A percentile compares a stretch with the other conserved stretches of the same genome.
phyloP scores from a whole-genome alignment of 2,329 filamentous ascomycete species.

The Colletotrichum neosansevieriae region DNA sequence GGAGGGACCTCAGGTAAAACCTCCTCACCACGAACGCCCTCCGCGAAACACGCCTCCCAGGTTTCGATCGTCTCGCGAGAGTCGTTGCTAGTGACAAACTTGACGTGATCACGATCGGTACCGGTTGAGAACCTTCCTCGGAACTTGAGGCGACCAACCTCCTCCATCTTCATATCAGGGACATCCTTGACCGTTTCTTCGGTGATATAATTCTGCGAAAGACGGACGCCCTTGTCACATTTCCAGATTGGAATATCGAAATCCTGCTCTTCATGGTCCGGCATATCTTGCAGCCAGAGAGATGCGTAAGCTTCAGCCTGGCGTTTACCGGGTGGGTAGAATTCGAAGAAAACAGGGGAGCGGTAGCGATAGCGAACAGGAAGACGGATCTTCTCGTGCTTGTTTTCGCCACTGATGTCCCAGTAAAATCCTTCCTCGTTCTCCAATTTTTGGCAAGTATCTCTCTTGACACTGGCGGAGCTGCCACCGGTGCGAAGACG shows the following conservation, averaged over 20 bases:
- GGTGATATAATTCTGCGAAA: conserved; percentile 94
- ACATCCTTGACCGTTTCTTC: conserved; percentile 77
- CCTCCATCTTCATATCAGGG: conserved; percentile 81
- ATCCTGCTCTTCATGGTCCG: conserved; percentile 81
- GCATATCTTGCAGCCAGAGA: conserved; percentile 87
- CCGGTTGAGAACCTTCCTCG: conserved; percentile 87
- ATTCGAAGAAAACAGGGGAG: conserved; percentile 89
- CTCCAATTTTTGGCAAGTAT: conserved; percentile 69
- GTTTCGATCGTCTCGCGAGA: conserved; percentile 93
- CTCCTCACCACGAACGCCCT: conserved; percentile 81
- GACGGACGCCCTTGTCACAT: conserved; percentile 78
- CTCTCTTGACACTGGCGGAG: conserved; percentile 75
- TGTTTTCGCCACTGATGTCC: conserved; percentile 59
- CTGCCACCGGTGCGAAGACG: conserved; percentile 87
- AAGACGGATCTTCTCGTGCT: conserved; percentile 70
- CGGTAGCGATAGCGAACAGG: conserved; percentile 93
- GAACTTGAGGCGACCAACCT: conserved; percentile 86
- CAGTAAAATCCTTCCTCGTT: conserved; percentile 67
- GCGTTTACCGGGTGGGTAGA: conserved; percentile 77
- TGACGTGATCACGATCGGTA: conserved; percentile 86
- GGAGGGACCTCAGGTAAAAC: conserved; percentile 82
- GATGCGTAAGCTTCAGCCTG: conserved; percentile 80
- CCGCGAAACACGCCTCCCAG: conserved; percentile 91
- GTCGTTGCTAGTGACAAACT: conserved; percentile 88
- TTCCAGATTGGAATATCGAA: conserved; percentile 94